Conservation (phyloP, 495 filamentous ascomycete species). For the Elasticomyces elasticus region DNA sequence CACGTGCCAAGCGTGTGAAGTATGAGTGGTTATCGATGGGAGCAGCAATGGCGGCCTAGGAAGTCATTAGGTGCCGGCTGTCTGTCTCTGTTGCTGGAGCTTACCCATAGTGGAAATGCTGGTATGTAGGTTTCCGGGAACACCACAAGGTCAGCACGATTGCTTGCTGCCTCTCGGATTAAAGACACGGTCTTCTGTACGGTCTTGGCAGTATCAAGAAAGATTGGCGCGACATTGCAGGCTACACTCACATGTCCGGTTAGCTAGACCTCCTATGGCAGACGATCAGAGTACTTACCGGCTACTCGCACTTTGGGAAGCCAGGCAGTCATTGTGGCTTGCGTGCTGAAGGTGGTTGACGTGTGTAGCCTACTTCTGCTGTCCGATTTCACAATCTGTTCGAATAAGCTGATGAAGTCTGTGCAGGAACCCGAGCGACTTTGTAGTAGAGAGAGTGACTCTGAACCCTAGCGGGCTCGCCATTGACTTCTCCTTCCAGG, state of each 20-base stretch:
- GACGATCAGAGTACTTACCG: background rate
- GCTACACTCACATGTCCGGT: conserved; percentile 26
- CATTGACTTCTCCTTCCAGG: background rate
- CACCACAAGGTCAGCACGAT: conserved; percentile 38
- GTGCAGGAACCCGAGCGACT: background rate
- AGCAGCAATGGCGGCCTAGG: conserved; percentile 10
- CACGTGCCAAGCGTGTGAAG: conserved; percentile 14
- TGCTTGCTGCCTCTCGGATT: conserved; percentile 34
- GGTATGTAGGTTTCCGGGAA: conserved; percentile 41
- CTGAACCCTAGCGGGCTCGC: background rate
- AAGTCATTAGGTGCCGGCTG: no score
- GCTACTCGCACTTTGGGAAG: background rate
- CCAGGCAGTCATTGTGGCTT: background rate
- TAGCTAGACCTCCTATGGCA: background rate
- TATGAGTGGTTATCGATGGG: conserved; percentile 21
- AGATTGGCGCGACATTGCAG: conserved; percentile 37
- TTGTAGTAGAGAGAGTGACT: background rate
- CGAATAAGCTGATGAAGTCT: background rate
- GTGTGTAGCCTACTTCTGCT: background rate
- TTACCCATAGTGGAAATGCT: conserved; percentile 29
- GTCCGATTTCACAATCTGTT: background rate
- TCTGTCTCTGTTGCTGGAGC: no score
- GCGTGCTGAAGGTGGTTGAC: background rate
- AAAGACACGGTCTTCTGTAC: conserved; percentile 33
- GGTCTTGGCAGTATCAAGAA: conserved; percentile 35